phyloP scores from a whole-genome alignment of 192 early-diverging fungal species.

The Backusella parvicylindrica region DNA sequence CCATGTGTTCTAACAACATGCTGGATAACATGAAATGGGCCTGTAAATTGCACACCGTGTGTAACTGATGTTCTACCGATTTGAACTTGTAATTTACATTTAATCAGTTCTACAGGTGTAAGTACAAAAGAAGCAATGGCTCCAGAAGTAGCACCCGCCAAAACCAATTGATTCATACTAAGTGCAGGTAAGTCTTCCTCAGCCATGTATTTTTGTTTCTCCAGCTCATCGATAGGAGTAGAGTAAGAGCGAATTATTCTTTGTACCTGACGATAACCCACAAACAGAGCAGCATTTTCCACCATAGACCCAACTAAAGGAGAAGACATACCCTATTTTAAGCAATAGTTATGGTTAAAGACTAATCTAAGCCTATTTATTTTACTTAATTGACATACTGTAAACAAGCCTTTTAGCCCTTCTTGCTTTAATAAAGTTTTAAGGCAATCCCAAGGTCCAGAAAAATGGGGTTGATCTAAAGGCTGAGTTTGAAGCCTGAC shows the following conservation, averaged over 20 bases:
- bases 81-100: slow-evolving; percentile 96
- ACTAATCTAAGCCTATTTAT: not conserved
- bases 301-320: slow-evolving; percentile 93
- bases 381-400: slow-evolving; percentile 47
- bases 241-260: slow-evolving; percentile 54
- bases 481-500: slow-evolving; percentile 92
- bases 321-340: slow-evolving; percentile 76
- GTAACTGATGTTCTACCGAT: slow-evolving; percentile 37
- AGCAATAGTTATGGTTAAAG: not conserved
- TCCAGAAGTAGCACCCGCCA: slow-evolving; percentile 84
- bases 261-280: slow-evolving; percentile 85
- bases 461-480: slow-evolving; percentile 55
- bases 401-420: slow-evolving; percentile 85
- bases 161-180: slow-evolving; percentile 63
- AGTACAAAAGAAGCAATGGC: slow-evolving; percentile 84
- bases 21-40: slow-evolving; percentile 49
- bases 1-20: slow-evolving; percentile 45
- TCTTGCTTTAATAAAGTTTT: slow-evolving; percentile 69
- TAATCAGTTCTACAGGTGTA: slow-evolving; percentile 95
- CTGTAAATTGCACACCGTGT: slow-evolving; percentile 30
- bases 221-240: slow-evolving; percentile 8
- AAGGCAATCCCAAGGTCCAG: slow-evolving; percentile 82
- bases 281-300: slow-evolving; percentile 91
- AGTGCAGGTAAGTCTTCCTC: slow-evolving; percentile 43
- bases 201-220: not conserved